Base-by-base conservation (phyloP, 1,284 basidiomycete species). In the Puccinia polysora region DNA sequence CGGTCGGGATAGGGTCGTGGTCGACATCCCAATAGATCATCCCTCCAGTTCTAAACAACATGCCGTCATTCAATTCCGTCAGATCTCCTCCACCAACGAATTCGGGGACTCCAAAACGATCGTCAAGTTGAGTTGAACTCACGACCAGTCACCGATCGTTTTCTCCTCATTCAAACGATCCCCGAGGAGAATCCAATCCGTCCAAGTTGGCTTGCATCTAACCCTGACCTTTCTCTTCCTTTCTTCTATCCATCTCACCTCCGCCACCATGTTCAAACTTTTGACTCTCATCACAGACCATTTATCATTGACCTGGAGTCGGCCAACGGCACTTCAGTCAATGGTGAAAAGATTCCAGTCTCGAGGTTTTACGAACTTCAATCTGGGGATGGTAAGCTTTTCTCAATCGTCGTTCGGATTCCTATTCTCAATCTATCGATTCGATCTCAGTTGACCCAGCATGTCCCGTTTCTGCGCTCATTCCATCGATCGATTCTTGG, bases 1-100 rank as follows among this genome's bases (percentile, higher is more conserved):
- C 74, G 96, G 95, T 0, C 83, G 95, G 75, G 96, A 99, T 78
- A 85, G 86, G 30, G 82, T 89, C 23, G 90, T 95, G 38, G 88
- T 87, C 49, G 96, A 98, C 78, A 90, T 98, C 74, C 85, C 89
- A 1, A 82, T 97, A 47, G 92, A 95, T 74, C 95, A 99, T 79
- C 93, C 94, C 0, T 97, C 94, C 4, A 93, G 90, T 76, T 98
- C 95, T 0, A 99, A 99, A 79, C 96, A 99, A 79, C 96, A 99
- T 78, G 94, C 95, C 25, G 96, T 88, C 3, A 88, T 98, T 45
- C 96, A 99, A 81, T 93, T 89, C 82, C 89, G 95, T 25, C 88
- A 89, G 77, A 84, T 95, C 1, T 86, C 86, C 75, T 87, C 89
- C 77, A 89, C 88, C 77, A 90, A 95, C 79, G 92, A 97, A 79